These are phyloP conservation scores for Debaryomyces robertsiae DNA, from an alignment of 1,139 yeast species.

Conservation along the genomic window DNA sequence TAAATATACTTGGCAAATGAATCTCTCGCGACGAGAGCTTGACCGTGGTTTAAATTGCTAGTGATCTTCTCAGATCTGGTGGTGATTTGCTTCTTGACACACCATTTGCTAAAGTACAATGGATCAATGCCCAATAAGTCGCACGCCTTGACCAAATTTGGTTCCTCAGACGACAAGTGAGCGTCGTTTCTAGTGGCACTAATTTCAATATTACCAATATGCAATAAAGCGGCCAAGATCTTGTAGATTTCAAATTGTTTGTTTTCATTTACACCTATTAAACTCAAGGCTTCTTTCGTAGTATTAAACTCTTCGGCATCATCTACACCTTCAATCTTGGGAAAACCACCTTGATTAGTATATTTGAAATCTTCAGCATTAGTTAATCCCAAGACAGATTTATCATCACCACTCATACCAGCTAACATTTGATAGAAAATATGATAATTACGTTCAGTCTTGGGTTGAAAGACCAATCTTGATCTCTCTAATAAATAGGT, in stretches of 20 bases:
- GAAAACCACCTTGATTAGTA: slow-evolving; percentile 87
- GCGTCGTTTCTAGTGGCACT: slow-evolving; percentile 88
- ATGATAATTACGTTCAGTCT: slow-evolving; percentile 88
- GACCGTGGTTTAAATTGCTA: slow-evolving; percentile 78
- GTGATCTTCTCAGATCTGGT: slow-evolving; percentile 93
- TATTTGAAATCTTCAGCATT: slow-evolving; percentile 72
- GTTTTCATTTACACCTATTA: slow-evolving; percentile 70
- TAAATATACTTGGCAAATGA: slow-evolving; percentile 94
- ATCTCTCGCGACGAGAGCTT: slow-evolving; percentile 91
- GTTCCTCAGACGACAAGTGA: slow-evolving; percentile 80
- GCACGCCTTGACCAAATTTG: slow-evolving; percentile 80
- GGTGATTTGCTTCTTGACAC: slow-evolving; percentile 85
- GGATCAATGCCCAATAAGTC: slow-evolving; percentile 84
- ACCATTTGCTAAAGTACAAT: slow-evolving; percentile 80
- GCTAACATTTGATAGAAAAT: slow-evolving; percentile 88
- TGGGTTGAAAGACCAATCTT: slow-evolving; percentile 90
- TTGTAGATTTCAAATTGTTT: slow-evolving; percentile 73
- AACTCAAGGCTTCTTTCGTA: slow-evolving; percentile 72
- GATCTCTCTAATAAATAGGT: slow-evolving; percentile 93
- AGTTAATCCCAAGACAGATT: slow-evolving; percentile 59
- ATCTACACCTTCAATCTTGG: slow-evolving; percentile 74
- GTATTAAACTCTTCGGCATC: slow-evolving; percentile 75
- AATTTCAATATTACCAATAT: slow-evolving; percentile 90
- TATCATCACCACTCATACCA: slow-evolving; percentile 69
- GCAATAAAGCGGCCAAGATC: slow-evolving; percentile 85